phyloP scores from a whole-genome alignment of 352 stramenopile species.

The Phytophthora palmivora region DNA sequence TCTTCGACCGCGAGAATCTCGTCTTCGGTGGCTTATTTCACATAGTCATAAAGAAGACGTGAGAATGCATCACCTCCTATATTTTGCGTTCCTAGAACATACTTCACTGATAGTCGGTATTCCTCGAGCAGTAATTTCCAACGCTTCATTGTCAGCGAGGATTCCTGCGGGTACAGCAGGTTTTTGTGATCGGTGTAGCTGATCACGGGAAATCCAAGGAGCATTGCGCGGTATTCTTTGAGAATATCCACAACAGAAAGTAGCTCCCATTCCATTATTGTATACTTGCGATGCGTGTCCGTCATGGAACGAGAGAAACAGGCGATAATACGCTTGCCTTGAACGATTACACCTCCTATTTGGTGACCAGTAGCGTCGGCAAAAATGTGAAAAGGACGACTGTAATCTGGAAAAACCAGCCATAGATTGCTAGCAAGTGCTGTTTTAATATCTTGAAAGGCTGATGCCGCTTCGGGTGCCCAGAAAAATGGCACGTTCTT shows the following conservation, averaged over 20 bases:
- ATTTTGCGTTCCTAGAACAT: conserved; percentile 9
- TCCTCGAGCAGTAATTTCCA: background rate
- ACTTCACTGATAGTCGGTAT: background rate
- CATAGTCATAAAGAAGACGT: conserved; percentile 1
- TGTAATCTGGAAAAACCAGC: conserved; percentile 9
- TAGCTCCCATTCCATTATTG: conserved; percentile 13
- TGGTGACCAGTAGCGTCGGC: conserved; percentile 2
- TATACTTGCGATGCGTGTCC: conserved; percentile 1
- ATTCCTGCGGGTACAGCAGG: no score
- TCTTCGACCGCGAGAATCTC: conserved; percentile 1
- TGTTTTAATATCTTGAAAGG: conserved; percentile 5
- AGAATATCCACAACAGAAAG: conserved; percentile 6
- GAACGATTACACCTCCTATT: conserved; percentile 4
- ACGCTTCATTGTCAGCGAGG: no score
- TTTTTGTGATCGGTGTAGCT: conserved; percentile 16
- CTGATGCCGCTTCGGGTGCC: background rate
- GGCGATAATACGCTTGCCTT: conserved; percentile 8
- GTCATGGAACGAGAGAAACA: conserved; percentile 12
- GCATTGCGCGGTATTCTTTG: conserved; percentile 12
- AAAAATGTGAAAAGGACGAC: background rate
- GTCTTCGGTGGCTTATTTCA: conserved; percentile 6
- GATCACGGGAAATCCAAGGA: conserved; percentile 8
- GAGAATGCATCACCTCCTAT: conserved; percentile 18
- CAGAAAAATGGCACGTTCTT: conserved; percentile 10
- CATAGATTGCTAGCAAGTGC: conserved; percentile 1